Percentiles rank a stretch among this genome's conserved stretches.
Conservation (phyloP, 139 green algal genomes). For the Auxenochlorella pyrenoidosa region DNA sequence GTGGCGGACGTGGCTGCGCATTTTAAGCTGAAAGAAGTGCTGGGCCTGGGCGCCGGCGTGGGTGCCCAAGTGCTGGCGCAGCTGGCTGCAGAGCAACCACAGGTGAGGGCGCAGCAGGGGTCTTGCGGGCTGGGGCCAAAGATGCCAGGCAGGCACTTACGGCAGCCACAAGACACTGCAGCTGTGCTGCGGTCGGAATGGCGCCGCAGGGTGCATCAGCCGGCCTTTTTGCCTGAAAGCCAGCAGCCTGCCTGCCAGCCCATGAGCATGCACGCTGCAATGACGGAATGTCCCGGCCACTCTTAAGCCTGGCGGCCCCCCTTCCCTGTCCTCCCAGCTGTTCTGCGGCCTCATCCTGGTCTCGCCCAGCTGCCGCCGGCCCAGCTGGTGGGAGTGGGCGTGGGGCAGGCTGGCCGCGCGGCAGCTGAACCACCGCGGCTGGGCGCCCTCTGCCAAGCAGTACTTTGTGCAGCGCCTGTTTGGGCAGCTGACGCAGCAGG, state of each 20-base stretch:
- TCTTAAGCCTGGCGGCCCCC: too few relatives aligned
- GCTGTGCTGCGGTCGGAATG: too few relatives aligned
- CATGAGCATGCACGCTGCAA: too few relatives aligned
- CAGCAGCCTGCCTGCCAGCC: neutral
- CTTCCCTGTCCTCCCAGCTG: neutral
- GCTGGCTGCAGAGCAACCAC: conserved; percentile 32
- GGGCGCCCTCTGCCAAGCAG: conserved; percentile 1
- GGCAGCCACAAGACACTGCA: too few relatives aligned
- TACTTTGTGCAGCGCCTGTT: conserved; percentile 29
- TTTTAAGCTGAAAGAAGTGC: conserved; percentile 37
- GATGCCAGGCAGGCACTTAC: too few relatives aligned
- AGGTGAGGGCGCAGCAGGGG: neutral
- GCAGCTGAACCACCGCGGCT: conserved; percentile 31
- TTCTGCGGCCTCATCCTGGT: conserved; percentile 51
- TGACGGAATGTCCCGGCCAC: too few relatives aligned
- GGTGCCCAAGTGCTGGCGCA: conserved; percentile 49
- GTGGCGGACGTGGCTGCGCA: conserved; percentile 47
- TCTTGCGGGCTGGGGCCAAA: neutral
- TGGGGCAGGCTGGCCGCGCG: conserved; percentile 30
- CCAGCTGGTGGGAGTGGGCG: conserved; percentile 59
- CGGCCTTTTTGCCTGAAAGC: too few relatives aligned
- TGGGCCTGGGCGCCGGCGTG: conserved; percentile 28
- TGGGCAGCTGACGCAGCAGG: conserved; percentile 21
- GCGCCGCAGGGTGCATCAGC: too few relatives aligned
- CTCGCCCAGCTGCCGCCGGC: conserved; percentile 38